These are phyloP conservation scores for Pholiota microspora DNA, from an alignment of 768 basidiomycete genomes.

Conservation along the genomic window DNA sequence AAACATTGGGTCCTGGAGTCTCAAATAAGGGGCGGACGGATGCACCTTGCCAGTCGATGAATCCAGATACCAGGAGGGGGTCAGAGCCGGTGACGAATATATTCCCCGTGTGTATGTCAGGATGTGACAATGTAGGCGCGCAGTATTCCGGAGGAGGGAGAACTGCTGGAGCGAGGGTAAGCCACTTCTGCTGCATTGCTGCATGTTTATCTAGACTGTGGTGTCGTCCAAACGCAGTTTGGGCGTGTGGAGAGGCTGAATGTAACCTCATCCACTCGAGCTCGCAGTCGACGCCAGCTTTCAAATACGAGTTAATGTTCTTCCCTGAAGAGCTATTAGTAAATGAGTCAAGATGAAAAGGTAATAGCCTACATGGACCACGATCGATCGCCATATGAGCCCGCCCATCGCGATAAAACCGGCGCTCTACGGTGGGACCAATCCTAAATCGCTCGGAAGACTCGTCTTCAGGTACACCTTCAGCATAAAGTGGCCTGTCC, in stretches of 20 bases:
- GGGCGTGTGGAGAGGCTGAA: not conserved
- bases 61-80: too few relatives aligned
- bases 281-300: conserved; percentile 9
- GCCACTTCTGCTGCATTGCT: not conserved
- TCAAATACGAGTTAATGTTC: conserved; percentile 2
- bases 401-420: conserved; percentile 7
- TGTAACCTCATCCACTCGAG: conserved; percentile 6
- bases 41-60: too few relatives aligned
- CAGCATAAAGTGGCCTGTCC: conserved; percentile 5
- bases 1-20: too few relatives aligned
- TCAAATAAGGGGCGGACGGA: too few relatives aligned
- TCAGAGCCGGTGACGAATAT: too few relatives aligned
- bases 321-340: conserved; percentile 3
- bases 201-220: too few relatives aligned
- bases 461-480: not conserved
- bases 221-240: too few relatives aligned
- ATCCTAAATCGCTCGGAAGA: conserved; percentile 8
- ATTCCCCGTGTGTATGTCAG: too few relatives aligned
- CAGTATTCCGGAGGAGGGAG: too few relatives aligned
- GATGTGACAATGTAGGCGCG: too few relatives aligned
- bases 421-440: conserved; percentile 9
- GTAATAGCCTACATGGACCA: conserved; percentile 7
- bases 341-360: not conserved
- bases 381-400: conserved; percentile 5
- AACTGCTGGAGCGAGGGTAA: not conserved